A percentile compares a stretch with the other conserved stretches of the same genome.
Evolutionary conservation across 768 basidiomycete genomes (phyloP).

Genomic region (Collybia sordida): DNA sequence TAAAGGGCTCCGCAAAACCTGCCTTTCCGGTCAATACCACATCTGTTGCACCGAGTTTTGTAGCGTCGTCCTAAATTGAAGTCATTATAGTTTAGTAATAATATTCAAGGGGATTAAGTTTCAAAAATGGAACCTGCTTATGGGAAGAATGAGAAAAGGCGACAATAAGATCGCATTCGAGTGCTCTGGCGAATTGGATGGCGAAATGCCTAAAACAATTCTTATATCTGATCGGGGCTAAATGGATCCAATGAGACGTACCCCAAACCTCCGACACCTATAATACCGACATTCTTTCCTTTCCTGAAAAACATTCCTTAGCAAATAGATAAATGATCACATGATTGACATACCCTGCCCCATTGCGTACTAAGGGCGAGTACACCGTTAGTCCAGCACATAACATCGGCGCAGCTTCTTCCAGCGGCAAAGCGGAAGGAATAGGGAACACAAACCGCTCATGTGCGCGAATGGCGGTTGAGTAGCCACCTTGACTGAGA

Average conservation of each 20-base stretch:
- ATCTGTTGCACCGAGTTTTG: slow-evolving; percentile 55
- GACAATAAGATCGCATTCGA: slow-evolving; percentile 54
- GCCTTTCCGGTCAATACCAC: slow-evolving; percentile 47
- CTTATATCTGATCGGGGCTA: background rate
- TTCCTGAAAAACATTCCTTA: slow-evolving; percentile 32
- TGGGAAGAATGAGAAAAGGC: slow-evolving; percentile 54
- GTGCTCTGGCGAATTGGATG: slow-evolving; percentile 38
- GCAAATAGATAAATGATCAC: background rate
- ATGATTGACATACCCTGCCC: slow-evolving; percentile 29
- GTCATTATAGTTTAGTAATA: slow-evolving; percentile 1
- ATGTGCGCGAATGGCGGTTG: slow-evolving; percentile 41
- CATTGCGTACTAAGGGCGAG: slow-evolving; percentile 57
- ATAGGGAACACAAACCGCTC: slow-evolving; percentile 61
- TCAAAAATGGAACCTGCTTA: slow-evolving; percentile 38
- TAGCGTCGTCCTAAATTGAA: slow-evolving; percentile 43
- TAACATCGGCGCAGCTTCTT: slow-evolving; percentile 60
- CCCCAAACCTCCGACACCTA: slow-evolving; percentile 67
- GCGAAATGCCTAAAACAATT: slow-evolving; percentile 25
- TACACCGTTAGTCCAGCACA: slow-evolving; percentile 67
- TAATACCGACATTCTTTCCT: slow-evolving; percentile 63
- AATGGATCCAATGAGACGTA: slow-evolving; percentile 5
- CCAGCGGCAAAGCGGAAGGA: slow-evolving; percentile 50
- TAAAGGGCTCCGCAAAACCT: slow-evolving; percentile 34
- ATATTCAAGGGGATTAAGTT: background rate
- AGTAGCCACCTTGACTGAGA: slow-evolving; percentile 47